Evolutionary conservation across 139 green algal genomes (phyloP).

Genomic region (Mesotaenium endlicherianum): DNA sequence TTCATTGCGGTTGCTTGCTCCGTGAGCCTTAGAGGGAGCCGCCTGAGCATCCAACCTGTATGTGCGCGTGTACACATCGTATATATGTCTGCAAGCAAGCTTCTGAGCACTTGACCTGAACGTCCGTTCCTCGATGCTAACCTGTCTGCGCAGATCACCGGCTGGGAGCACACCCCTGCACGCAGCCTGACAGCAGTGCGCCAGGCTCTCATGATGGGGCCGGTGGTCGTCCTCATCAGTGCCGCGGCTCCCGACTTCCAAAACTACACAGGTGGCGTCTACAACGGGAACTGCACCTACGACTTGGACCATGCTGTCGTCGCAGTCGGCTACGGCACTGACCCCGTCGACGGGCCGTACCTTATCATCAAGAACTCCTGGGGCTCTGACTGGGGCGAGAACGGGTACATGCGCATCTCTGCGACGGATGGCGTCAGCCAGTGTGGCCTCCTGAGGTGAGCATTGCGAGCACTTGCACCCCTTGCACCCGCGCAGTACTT

Average conservation of each 20-base stretch:
- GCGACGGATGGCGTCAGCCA: constrained; percentile 59
- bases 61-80: too few species aligned
- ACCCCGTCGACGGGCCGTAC: constrained; percentile 20
- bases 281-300: constrained; percentile 1
- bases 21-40: too few species aligned
- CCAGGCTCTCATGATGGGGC: constrained; percentile 77
- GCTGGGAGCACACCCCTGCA: constrained; percentile 79
- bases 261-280: constrained; percentile 74
- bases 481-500: too few species aligned
- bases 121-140: neutral
- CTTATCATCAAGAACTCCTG: constrained; percentile 59
- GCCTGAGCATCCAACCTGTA: too few species aligned
- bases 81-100: too few species aligned
- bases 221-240: constrained; percentile 85
- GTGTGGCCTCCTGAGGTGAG: constrained; percentile 77
- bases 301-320: constrained; percentile 55
- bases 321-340: constrained; percentile 50
- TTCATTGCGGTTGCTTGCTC: too few species aligned
- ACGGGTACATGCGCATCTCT: constrained; percentile 55
- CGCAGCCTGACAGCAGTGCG: constrained; percentile 53
- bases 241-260: constrained; percentile 77
- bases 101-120: too few species aligned
- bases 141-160: constrained; percentile 58
- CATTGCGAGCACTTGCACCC: too few species aligned
- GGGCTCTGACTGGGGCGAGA: constrained; percentile 41